Base-by-base conservation (phyloP, 192 early-diverging fungal species). In the Coemansia sp. region DNA sequence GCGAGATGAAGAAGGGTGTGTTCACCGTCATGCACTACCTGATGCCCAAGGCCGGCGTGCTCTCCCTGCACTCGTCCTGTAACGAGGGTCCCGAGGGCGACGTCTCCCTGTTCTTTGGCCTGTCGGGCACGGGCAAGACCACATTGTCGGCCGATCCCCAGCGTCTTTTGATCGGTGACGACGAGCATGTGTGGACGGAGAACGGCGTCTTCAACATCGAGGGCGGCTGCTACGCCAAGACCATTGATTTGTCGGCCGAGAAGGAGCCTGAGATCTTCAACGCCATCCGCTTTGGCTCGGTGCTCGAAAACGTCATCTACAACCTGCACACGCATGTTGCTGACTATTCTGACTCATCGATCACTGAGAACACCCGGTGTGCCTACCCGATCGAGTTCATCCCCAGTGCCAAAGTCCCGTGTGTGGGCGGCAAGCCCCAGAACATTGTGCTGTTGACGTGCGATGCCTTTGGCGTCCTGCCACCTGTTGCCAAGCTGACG, bases 1-100 rank as follows among this genome's bases (percentile, higher is more conserved):
- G 97, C 63, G 97, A 99, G 85, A 99, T 99, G 97, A 99, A 99
- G 87, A 99, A 99, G 91, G 97, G 96, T 78, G 88, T 94, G 65
- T 95, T 97, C 85, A 97, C 95, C 29, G 94, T 99, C 57, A 97
- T 99, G 97, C 95, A 99, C 83, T 97, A 99, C 88, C 82, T 93
- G 68, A 97, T 97, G 95, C 97, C 97, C 74, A 96, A 94, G 90
- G 74, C 77, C 36, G 83, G 83, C 66, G 78, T 80, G 4, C 72
- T 84, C 14, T 84, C 83, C 27, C 64, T 84, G 67, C 83, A 84
- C 66, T 96, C 97, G 6, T 95, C 93, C 64, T 95, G 95, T 64
- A 99, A 99, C 73, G 94, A 95, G 78, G 93, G 94, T 59, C 85
- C 90, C 34, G 69, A 84, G 45, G 93, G 93, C 64, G 95, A 97